A percentile compares a stretch with the other conserved stretches of the same genome.
Conservation (phyloP, 768 basidiomycete species). For the Leucosporidium scottii region DNA sequence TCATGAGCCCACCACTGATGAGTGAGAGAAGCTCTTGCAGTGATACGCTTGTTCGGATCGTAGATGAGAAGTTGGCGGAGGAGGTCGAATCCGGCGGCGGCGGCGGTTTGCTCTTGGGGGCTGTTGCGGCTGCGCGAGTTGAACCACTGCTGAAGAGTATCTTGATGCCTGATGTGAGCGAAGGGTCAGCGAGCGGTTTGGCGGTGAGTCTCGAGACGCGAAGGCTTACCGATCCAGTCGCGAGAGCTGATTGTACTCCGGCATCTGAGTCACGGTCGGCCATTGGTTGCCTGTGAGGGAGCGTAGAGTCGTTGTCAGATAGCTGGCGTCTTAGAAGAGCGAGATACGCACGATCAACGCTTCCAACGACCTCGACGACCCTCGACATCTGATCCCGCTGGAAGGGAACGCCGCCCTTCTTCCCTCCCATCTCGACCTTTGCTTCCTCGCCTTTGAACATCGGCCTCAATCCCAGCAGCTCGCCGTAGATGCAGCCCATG, state of each 20-base stretch:
- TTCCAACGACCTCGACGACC: slow-evolving; percentile 92
- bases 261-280: slow-evolving; percentile 56
- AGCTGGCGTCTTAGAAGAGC: not conserved
- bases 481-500: slow-evolving; percentile 94
- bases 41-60: slow-evolving; percentile 79
- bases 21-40: slow-evolving; percentile 67
- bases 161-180: slow-evolving; percentile 50
- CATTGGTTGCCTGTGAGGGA: slow-evolving; percentile 65
- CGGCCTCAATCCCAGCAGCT: slow-evolving; percentile 82
- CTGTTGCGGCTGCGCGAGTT: slow-evolving; percentile 29
- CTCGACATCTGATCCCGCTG: slow-evolving; percentile 90
- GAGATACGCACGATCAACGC: slow-evolving; percentile 61
- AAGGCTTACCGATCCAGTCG: slow-evolving; percentile 7
- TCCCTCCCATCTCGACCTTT: slow-evolving; percentile 65
- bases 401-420: slow-evolving; percentile 88
- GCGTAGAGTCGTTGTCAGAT: not conserved
- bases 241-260: slow-evolving; percentile 28
- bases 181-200: not conserved
- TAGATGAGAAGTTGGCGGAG: slow-evolving; percentile 80
- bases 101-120: not conserved
- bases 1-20: slow-evolving; percentile 94
- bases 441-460: slow-evolving; percentile 99
- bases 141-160: slow-evolving; percentile 66
- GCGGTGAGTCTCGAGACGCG: not conserved
- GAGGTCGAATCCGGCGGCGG: slow-evolving; percentile 52